These are phyloP conservation scores for Colletotrichum australisinense DNA, from an alignment of 2,329 filamentous ascomycete genomes.

Conservation along the genomic window DNA sequence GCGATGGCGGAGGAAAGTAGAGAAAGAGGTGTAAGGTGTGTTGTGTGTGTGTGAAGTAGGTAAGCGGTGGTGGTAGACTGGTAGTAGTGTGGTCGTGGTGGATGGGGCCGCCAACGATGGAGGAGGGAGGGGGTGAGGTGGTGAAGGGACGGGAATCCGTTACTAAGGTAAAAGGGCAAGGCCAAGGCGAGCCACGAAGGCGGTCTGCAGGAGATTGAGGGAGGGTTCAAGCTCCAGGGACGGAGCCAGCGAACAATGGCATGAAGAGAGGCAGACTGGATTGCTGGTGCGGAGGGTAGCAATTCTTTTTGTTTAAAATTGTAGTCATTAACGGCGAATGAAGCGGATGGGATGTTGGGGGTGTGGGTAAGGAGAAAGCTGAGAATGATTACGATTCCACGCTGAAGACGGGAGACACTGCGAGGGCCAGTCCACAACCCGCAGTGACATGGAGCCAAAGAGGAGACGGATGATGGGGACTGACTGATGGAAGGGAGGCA, in stretches of 20 bases:
- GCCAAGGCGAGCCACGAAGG: neutral
- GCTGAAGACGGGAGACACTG: neutral
- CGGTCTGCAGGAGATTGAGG: neutral
- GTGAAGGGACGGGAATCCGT: slow-evolving; percentile 2
- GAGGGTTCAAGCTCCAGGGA: neutral
- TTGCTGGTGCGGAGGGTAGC: neutral
- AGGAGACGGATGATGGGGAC: neutral
- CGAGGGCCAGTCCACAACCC: slow-evolving; percentile 17
- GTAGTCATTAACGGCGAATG: slow-evolving; percentile 24
- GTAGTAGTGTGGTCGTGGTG: slow-evolving; percentile 5
- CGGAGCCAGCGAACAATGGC: neutral
- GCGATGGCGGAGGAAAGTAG: slow-evolving; percentile 2
- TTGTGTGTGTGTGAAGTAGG: neutral
- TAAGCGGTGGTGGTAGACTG: neutral
- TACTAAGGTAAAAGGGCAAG: neutral
- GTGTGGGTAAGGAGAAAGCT: neutral
- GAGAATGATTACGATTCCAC: slow-evolving; percentile 5
- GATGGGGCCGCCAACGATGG: slow-evolving; percentile 12
- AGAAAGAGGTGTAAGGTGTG: slow-evolving; percentile 9
- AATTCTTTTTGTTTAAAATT: slow-evolving; percentile 10
- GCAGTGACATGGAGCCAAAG: slow-evolving; percentile 16
- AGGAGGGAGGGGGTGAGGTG: slow-evolving; percentile 9
- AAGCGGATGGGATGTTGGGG: slow-evolving; percentile 14
- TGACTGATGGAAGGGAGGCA: neutral
- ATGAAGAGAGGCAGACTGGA: neutral